phyloP scores from a whole-genome alignment of 129 eudicot genomes.

The Rutidosis leptorrhynchoides region DNA sequence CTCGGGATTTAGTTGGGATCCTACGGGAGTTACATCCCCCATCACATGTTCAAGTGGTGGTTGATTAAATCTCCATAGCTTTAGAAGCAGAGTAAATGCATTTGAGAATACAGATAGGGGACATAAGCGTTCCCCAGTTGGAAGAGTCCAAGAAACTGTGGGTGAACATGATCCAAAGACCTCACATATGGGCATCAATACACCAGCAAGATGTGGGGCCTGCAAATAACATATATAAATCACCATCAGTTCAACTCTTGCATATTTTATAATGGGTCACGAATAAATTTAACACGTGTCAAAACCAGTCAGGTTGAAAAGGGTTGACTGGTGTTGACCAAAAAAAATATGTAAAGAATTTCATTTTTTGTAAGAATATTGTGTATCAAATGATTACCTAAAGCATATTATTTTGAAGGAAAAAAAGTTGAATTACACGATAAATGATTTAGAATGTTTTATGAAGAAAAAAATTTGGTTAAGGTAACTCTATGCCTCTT shows the following conservation, averaged over 20 bases:
- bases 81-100: slow-evolving; percentile 52
- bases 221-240: slow-evolving; percentile 11
- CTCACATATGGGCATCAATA: slow-evolving; percentile 43
- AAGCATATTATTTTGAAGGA: background rate
- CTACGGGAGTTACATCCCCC: slow-evolving; percentile 59
- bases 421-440: background rate
- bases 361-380: too few relatives aligned
- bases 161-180: slow-evolving; percentile 41
- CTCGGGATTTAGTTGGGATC: slow-evolving; percentile 83
- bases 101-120: slow-evolving; percentile 39
- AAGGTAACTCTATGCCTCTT: background rate
- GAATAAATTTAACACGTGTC: background rate
- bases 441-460: background rate
- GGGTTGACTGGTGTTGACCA: background rate
- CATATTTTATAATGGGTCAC: background rate
- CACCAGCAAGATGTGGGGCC: slow-evolving; percentile 65
- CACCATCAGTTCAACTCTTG: background rate
- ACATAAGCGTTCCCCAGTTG: slow-evolving; percentile 27
- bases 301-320: background rate
- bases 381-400: background rate
- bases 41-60: slow-evolving; percentile 45
- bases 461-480: background rate
- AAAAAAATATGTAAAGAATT: too few relatives aligned
- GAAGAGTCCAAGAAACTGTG: slow-evolving; percentile 58
- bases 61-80: slow-evolving; percentile 87